These are phyloP conservation scores for Mycena pura DNA, from an alignment of 768 basidiomycete genomes.

Conservation along the genomic window DNA sequence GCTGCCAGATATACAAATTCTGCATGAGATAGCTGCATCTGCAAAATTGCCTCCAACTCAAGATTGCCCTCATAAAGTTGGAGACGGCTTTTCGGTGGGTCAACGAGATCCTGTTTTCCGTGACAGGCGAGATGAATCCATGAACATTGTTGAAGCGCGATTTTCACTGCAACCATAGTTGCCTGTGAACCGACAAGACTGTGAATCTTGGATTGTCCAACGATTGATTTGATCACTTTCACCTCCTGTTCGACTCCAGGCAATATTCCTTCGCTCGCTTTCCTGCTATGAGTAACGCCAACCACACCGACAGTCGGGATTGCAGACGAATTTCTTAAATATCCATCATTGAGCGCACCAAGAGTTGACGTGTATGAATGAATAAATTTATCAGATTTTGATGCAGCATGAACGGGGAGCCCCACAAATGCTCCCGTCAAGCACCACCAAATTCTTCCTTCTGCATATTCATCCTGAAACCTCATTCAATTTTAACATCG, in stretches of 20 bases:
- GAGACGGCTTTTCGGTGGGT: slow-evolving; percentile 34
- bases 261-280: neutral
- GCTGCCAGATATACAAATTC: slow-evolving; percentile 48
- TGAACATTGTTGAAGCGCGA: slow-evolving; percentile 20
- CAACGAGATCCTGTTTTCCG: slow-evolving; percentile 33
- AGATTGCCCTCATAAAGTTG: slow-evolving; percentile 28
- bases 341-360: slow-evolving; percentile 1
- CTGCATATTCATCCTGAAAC: neutral
- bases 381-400: neutral
- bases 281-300: slow-evolving; percentile 19
- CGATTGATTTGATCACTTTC: neutral
- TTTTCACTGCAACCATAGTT: slow-evolving; percentile 20
- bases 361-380: slow-evolving; percentile 30
- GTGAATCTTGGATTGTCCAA: neutral
- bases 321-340: neutral
- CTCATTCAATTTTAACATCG: neutral
- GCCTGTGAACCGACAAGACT: slow-evolving; percentile 11
- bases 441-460: neutral
- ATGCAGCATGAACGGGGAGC: slow-evolving; percentile 3
- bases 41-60: slow-evolving; percentile 26
- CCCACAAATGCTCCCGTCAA: neutral
- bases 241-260: neutral
- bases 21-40: slow-evolving; percentile 17
- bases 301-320: neutral
- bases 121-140: slow-evolving; percentile 45